Evolutionary conservation across 2,329 filamentous ascomycete genomes (phyloP), one percentile per base, ranked within the genome.

Genomic region (Neobulgaria alba): DNA sequence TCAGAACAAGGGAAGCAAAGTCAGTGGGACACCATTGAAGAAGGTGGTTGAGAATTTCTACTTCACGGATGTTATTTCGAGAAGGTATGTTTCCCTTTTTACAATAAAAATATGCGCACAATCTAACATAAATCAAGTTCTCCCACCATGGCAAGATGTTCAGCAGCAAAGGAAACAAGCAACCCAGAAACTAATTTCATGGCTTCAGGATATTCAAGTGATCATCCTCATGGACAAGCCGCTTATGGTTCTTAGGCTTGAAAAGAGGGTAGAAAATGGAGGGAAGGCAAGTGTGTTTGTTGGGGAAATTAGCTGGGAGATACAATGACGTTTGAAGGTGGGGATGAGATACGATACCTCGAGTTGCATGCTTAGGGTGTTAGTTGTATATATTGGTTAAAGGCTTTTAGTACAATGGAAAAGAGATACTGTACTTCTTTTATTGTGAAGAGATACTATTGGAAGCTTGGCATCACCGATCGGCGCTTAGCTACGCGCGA

Each of bases 121-220:
- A n/a, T n/a, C 35, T 43, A 39, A 44, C 26, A 8, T 9, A 31
- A 19, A 20, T 30, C 26, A 47, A 94, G 89, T 71, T 95, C 89
- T 48, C 89, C 92, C 38, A 98, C 92, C 43, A 98, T 98, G 92
- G 92, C 92, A 46, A 85, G 92, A 61, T 95, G 88, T 73, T 94
- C 88, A 36, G 90, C 86, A 39, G 85, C 89, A 52, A 96, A 95
- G 75, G 84, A 82, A 43, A 80, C 79, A 8, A 79, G 81, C 46
- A 85, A 88, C 66, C 76, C 82, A 42, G 72, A 84, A 63, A 88
- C 79, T 41, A 86, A 88, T 66, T 77, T 86, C 53, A 82, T 88
- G 80, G 82, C 82, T 39, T 71, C 81, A 16, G 84, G 83, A 43
- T 67, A 69, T 51, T 66, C 53, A 2, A 47, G 37, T 16, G 51